Percentiles rank a stretch among this genome's conserved stretches.
phyloP scores from a whole-genome alignment of 176 grass and related monocot genomes.

The Eleusine indica region DNA sequence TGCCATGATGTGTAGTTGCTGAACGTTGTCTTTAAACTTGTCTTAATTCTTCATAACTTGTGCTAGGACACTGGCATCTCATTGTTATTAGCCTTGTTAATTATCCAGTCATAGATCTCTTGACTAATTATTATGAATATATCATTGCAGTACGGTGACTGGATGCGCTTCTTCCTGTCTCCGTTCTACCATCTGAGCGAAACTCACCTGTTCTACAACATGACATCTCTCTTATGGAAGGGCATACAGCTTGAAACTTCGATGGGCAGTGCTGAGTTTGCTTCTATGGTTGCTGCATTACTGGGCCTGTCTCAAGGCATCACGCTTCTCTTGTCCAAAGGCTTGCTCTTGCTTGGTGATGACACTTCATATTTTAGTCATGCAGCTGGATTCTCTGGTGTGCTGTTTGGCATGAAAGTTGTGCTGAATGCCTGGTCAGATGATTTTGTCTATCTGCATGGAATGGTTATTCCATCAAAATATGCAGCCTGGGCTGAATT shows the following conservation, averaged over 20 bases:
- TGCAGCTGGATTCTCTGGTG: slow-evolving; percentile 86
- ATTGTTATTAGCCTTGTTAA: background rate
- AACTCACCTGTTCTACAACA: slow-evolving; percentile 91
- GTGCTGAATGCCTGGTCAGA: slow-evolving; percentile 75
- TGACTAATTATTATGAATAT: slow-evolving; percentile 5
- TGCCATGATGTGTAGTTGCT: background rate
- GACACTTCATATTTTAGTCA: slow-evolving; percentile 62
- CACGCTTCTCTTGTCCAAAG: slow-evolving; percentile 63
- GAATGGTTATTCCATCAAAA: slow-evolving; percentile 76
- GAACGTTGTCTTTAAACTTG: background rate
- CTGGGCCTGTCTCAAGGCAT: slow-evolving; percentile 82
- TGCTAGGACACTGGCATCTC: background rate
- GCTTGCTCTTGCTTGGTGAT: slow-evolving; percentile 59
- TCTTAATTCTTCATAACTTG: background rate
- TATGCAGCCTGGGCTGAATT: slow-evolving; percentile 91
- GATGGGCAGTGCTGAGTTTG: slow-evolving; percentile 76
- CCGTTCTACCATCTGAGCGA: slow-evolving; percentile 86
- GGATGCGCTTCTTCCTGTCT: slow-evolving; percentile 86
- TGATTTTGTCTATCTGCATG: slow-evolving; percentile 59
- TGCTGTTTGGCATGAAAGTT: slow-evolving; percentile 90
- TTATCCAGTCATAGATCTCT: background rate
- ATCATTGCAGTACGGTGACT: slow-evolving; percentile 68
- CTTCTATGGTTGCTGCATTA: slow-evolving; percentile 72
- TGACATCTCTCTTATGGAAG: slow-evolving; percentile 97
- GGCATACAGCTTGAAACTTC: slow-evolving; percentile 87